Evolutionary conservation across 768 basidiomycete species (phyloP).

Genomic region (Xerocomellus amylosporus): DNA sequence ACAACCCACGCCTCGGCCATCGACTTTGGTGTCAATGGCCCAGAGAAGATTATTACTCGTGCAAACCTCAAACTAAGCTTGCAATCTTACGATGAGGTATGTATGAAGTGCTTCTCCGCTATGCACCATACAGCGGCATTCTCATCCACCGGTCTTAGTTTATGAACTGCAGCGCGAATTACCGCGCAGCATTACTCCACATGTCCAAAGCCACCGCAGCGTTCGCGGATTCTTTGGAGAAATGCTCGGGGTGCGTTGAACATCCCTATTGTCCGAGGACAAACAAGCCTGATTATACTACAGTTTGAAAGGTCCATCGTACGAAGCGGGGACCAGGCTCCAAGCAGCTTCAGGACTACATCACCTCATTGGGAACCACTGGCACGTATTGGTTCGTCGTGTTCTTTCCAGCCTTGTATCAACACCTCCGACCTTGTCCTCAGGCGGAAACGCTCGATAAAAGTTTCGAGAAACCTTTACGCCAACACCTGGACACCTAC

Average conservation of each 20-base stretch:
- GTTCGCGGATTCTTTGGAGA: conserved; percentile 85
- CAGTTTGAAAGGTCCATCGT: conserved; percentile 75
- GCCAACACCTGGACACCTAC: conserved; percentile 82
- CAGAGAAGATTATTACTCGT: conserved; percentile 79
- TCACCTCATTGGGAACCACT: conserved; percentile 89
- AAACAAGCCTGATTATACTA: neutral
- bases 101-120: conserved; percentile 24
- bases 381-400: conserved; percentile 77
- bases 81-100: conserved; percentile 78
- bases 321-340: conserved; percentile 76
- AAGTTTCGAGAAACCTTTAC: conserved; percentile 84
- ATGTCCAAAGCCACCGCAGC: conserved; percentile 82
- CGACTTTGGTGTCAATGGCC: conserved; percentile 72
- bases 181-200: conserved; percentile 74
- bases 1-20: conserved; percentile 74
- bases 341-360: conserved; percentile 88
- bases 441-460: conserved; percentile 85
- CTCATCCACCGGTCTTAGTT: conserved; percentile 50
- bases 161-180: conserved; percentile 69
- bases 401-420: conserved; percentile 5
- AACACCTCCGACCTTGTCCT: conserved; percentile 4
- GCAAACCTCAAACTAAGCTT: conserved; percentile 73
- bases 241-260: conserved; percentile 68
- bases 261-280: neutral
- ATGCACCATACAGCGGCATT: neutral